Base-by-base conservation (phyloP, 177 flowering plant genomes). In the Telopea speciosissima region DNA sequence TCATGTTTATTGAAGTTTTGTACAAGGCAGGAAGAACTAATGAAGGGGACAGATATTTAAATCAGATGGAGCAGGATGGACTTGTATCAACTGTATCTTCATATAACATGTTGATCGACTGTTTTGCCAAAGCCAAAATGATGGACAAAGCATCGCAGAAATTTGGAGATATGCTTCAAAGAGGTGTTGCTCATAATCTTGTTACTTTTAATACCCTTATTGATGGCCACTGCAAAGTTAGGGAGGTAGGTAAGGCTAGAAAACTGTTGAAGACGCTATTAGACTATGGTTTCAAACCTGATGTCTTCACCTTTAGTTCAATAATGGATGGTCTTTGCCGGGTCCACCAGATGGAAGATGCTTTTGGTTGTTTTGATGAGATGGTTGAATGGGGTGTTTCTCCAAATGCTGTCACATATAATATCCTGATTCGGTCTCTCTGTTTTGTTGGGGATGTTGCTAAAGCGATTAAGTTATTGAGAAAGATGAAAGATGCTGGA, bases 201-300 rank as follows among this genome's bases (percentile, higher is more conserved):
- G 90, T 91, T 60, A 91, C 97, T 74, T 91, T 85, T 73, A 95
- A 95, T 77, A 89, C 87, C 56, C 86, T 95, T 61, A 87, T 95
- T 9, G 76, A 78, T 74, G 96, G 97, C 66, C 70, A 84, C 75
- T 81, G 87, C 79, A 91, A 84, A 84, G 69, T 40, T 42, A 84
- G 85, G 60, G 77, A 86, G 31, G 65, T 86, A 54, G 63, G 22
- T 24, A 81, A 82, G 80, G 87, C 87, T n/a, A 79, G 77, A 13
- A 85, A 88, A 72, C 45, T 89, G 36, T 73, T 95, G 79, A 75
- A 73, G 75, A 82, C 85, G 89, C 90, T 92, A 49, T 76, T 92
- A 56, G 77, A 87, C 60, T 79, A 66, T 77, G 89, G 96, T 24
- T 80, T 84, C 24, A 83, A 76, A 66, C 99, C 97, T 2, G 93